Evolutionary conservation across 306 rosid genomes (phyloP), one percentile per base, ranked within the genome.

Genomic region (Castanea mollissima): DNA sequence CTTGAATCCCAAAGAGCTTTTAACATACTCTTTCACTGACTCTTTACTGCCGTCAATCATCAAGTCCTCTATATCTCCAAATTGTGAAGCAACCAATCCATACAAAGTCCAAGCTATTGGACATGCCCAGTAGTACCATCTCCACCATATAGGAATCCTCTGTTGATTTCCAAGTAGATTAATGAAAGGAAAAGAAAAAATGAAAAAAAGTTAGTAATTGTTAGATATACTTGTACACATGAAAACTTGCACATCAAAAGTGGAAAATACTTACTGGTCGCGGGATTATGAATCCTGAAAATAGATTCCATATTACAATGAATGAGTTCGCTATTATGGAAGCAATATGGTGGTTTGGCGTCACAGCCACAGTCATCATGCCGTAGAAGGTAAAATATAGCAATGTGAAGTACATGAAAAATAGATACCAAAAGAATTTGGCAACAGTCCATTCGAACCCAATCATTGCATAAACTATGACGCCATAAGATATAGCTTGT

Each of bases 351-450:
- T 84, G 88, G 74, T 79, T 88, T 69, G 91, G 91, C 62, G 91
- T 88, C 71, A 86, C 77, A 11, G 86, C 94, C 32, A 90, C 90
- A 15, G 57, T 11, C 90, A 84, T 87, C 90, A 90, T 90, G 64
- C 94, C 94, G 18, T 82, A 90, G 83, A 75, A 90, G 80, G 88
- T 90, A 83, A 81, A 88, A 85, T 90, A 88, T 57, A 87, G 76
- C 58, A 88, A 79, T 63, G 90, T 84, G 89, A 86, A 86, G 90
- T 29, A 88, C 89, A 83, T 90, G 84, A 88, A 88, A 70, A 86
- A 88, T 7, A 88, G 35, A 27, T 82, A 88, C 91, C 94, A 90
- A 9, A 88, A 78, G 81, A 90, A 86, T 79, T 90, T 90, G 11
- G 23, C 84, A 7, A 41, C 86, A 0, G 79, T 85, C 91, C 94